These are phyloP conservation scores for Malassezia dermatis DNA, from an alignment of 1,284 basidiomycete genomes.

Conservation along the genomic window DNA sequence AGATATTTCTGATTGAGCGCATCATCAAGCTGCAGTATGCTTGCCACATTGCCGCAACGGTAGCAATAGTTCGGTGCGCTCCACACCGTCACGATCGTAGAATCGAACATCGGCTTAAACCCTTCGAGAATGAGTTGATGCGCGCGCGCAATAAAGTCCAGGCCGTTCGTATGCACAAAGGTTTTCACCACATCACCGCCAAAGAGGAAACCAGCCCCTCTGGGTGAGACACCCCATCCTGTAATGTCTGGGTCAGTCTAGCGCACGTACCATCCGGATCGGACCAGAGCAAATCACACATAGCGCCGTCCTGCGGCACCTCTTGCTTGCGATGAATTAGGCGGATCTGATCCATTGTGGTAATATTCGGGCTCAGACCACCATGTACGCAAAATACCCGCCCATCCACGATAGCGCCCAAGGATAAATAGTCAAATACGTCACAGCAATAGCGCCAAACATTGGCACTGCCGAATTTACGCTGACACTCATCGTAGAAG, in stretches of 20 bases:
- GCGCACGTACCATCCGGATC: conserved; percentile 74
- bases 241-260: conserved; percentile 24
- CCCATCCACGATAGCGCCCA: conserved; percentile 90
- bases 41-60: conserved; percentile 45
- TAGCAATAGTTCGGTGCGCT: conserved; percentile 98
- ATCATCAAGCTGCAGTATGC: conserved; percentile 43
- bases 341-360: conserved; percentile 56
- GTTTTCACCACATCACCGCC: conserved; percentile 80
- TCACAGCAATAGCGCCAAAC: conserved; percentile 98
- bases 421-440: conserved; percentile 89
- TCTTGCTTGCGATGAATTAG: conserved; percentile 93
- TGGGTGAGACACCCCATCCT: conserved; percentile 78
- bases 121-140: conserved; percentile 96
- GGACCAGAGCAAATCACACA: conserved; percentile 98
- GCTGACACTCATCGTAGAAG: conserved; percentile 95
- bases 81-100: conserved; percentile 94
- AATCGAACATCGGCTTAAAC: conserved; percentile 95
- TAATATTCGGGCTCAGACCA: conserved; percentile 59
- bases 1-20: conserved; percentile 43
- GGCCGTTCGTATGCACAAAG: conserved; percentile 80
- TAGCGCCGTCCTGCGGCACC: conserved; percentile 96
- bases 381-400: conserved; percentile 86
- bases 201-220: conserved; percentile 90
- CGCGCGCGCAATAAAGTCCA: conserved; percentile 89
- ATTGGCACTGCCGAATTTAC: conserved; percentile 88